Conservation (phyloP, 2,329 filamentous ascomycete genomes). For the Pyrenochaeta sp. region DNA sequence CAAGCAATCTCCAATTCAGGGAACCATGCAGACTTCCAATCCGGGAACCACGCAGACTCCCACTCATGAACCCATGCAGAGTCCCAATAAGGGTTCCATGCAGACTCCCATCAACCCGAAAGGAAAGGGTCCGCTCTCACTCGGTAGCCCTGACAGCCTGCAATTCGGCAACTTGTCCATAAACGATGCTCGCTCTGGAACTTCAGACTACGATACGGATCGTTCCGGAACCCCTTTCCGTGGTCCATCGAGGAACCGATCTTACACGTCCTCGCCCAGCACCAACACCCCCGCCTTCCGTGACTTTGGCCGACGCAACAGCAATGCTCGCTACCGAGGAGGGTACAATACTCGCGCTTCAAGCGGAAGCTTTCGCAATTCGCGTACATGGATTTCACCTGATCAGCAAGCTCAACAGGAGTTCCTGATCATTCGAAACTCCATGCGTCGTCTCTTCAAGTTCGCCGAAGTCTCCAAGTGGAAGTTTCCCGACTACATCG, state of each 20-base stretch:
- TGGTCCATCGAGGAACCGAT: no score
- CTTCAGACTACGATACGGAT: not conserved
- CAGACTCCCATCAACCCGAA: no score
- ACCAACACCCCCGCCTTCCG: not conserved
- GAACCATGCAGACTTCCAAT: no score
- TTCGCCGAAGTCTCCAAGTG: constrained; percentile 42
- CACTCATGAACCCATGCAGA: no score
- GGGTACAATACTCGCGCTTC: constrained; percentile 7
- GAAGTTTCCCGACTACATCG: constrained; percentile 41
- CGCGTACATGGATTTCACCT: constrained; percentile 34
- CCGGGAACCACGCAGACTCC: no score
- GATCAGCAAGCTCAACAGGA: constrained; percentile 35
- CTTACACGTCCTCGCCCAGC: no score
- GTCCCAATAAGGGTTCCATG: no score
- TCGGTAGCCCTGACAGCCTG: constrained; percentile 17
- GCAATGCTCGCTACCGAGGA: constrained; percentile 2
- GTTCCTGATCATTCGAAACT: constrained; percentile 41
- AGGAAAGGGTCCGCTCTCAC: constrained; percentile 1
- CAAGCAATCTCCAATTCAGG: no score
- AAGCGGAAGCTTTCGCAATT: constrained; percentile 19
- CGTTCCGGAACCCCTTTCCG: constrained; percentile 14
- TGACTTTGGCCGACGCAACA: constrained; percentile 1
- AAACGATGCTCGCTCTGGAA: not conserved
- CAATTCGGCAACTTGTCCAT: constrained; percentile 19
- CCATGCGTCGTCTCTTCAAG: constrained; percentile 46